Base-by-base conservation (phyloP, 352 stramenopile genomes). In the Halophytophthora batemanensis region DNA sequence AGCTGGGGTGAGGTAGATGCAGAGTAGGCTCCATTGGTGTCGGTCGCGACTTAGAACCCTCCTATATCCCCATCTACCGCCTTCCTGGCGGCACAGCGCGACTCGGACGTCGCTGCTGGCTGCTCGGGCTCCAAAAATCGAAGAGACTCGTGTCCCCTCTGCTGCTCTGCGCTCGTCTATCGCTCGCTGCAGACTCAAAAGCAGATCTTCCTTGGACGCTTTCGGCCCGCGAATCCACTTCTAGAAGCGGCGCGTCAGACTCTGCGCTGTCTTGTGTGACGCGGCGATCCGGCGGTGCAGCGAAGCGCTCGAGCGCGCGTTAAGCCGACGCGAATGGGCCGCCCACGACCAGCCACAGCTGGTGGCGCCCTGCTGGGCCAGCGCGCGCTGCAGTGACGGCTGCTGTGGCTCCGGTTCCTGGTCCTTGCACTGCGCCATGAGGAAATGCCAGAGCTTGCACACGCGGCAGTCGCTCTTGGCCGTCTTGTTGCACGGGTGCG, bases 391-490 rank as follows among this genome's bases (percentile, higher is more conserved):
- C 33, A 64, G 44, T 8, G 33, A 17, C 33, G 33, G 3, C 33
- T 38, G 33, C 11, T 14, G 11, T 17, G 36, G 54, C 14, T 47
- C 48, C 25, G 56, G 15, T 10, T 48, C 45, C 19, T 58, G 57
- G 22, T 52, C 45, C 19, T 58, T 53, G 22, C 47, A 28, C 37
- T 67, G 59, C 36, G 67, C 45, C 50, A 78, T 62, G 34, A 90
- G 63, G 51, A 85, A 82, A 25, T 70, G 53, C 77, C 77, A 90
- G 28, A 90, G 71, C 64, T 77, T 83, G 77, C 79, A 90, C n/a
- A 87, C 79, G 45, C 82, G 80, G 66, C 79, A 90, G 41, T 84
- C 62, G 14, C 36, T 44, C 25, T 41, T 47, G 2, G 33, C 45
- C 35, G 34, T 34, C 14, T 17, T 39, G 13, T 46, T 38, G 35